Evolutionary conservation across 441 rosid genomes (phyloP).

Genomic region (Dalechampia spathulata): DNA sequence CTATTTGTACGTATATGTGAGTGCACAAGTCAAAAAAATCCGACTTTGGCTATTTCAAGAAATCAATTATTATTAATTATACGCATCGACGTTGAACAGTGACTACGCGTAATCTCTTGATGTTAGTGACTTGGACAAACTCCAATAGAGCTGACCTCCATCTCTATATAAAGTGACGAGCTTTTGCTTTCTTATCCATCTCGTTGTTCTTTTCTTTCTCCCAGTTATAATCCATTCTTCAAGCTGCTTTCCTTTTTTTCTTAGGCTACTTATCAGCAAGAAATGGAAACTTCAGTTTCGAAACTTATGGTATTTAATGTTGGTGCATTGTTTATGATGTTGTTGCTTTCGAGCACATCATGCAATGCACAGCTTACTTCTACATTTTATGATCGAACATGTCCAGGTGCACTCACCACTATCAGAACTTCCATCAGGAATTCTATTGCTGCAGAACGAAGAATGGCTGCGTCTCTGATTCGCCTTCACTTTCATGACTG

Average conservation of each 20-base stretch:
- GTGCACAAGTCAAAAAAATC: neutral
- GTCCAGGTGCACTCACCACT: constrained; percentile 39
- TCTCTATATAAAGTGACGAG: neutral
- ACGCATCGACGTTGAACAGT: neutral
- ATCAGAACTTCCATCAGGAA: constrained; percentile 35
- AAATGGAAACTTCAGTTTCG: neutral
- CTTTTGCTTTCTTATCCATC: neutral
- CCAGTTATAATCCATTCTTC: too few species aligned
- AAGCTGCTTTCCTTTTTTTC: too few species aligned
- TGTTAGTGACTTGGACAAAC: neutral
- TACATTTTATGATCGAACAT: constrained; percentile 30
- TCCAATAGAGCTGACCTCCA: neutral
- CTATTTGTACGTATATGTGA: neutral
- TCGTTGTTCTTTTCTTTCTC: neutral
- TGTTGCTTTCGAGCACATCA: neutral
- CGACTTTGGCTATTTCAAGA: neutral
- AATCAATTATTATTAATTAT: too few species aligned
- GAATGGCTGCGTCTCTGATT: constrained; percentile 63
- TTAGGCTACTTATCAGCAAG: neutral
- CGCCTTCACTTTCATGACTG: constrained; percentile 59
- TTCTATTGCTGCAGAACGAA: constrained; percentile 38
- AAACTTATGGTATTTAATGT: neutral
- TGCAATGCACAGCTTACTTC: constrained; percentile 41
- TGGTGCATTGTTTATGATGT: neutral
- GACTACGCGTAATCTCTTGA: neutral